Evolutionary conservation across 1,284 basidiomycete species (phyloP), one percentile per base, ranked within the genome.

Genomic region (Pholiota adiposa): DNA sequence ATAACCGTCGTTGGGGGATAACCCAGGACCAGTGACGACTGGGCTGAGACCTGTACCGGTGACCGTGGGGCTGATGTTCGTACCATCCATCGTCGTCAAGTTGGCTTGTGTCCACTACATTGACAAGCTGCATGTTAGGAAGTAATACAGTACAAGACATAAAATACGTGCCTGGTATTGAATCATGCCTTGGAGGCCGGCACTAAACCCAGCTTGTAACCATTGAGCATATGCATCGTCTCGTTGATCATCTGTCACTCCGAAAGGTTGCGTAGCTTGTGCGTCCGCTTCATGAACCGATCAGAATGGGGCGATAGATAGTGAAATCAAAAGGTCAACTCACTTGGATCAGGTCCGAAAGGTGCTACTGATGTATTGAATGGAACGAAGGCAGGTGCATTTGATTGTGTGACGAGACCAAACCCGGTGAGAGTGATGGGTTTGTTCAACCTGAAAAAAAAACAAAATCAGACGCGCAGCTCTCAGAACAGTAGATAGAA

Each of bases 1-100:
- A 68, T 90, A 90, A 67, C 87, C 87, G 70, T 89, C 87, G 62
- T 88, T 84, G 27, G 88, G 88, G 3, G 86, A 85, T 21, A 72
- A 51, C 14, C 80, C 82, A 6, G 79, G 77, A 25, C 71, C 69
- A 54, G 72, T 70, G 14, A 70, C 62, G 31, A 65, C 73, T 8
- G 73, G 64, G 33, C 72, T 72, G 38, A 69, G 23, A 14, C 44
- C 44, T 46, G 79, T 77, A 23, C 71, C 69, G 52, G 72, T 70
- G 16, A 70, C 61, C 29, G 66, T 73, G 6, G 73, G 64, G 34
- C 72, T 72, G 41, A 69, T 65, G 5, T 67, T 64, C 7, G 75
- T 83, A 21, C 83, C 82, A 12, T 71, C 67, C 54, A 70, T 56
- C 12, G 77, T 67, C 1, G 81, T 82, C 61, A 85, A 68, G 54